phyloP scores from a whole-genome alignment of 2,329 filamentous ascomycete genomes.

The Fusarium succisae region DNA sequence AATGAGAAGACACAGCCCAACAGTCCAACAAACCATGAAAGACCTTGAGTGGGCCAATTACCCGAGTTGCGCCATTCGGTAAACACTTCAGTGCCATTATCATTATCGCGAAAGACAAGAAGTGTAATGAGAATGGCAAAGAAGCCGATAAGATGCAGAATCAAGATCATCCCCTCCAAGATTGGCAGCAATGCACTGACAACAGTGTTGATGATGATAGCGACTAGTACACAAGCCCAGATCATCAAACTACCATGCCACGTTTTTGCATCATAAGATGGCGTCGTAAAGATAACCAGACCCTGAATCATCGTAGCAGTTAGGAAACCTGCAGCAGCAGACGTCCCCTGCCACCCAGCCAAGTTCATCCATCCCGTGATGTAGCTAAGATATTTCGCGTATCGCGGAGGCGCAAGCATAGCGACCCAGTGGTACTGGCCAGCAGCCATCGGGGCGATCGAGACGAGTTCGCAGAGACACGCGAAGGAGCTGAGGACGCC shows the following conservation, averaged over 20 bases:
- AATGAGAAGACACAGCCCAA: conserved; percentile 39
- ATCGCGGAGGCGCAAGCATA: conserved; percentile 35
- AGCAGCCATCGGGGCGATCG: conserved; percentile 36
- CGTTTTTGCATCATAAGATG: conserved; percentile 28
- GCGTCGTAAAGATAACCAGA: conserved; percentile 29
- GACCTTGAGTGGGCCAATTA: conserved; percentile 32
- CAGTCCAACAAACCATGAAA: conserved; percentile 39
- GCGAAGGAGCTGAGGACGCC: conserved; percentile 49
- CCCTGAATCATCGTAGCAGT: conserved; percentile 43
- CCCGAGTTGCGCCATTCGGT: conserved; percentile 40
- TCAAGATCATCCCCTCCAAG: conserved; percentile 54
- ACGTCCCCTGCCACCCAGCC: conserved; percentile 41
- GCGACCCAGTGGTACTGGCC: conserved; percentile 41
- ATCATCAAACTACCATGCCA: conserved; percentile 46
- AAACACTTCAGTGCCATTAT: conserved; percentile 44
- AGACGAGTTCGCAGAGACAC: conserved; percentile 37
- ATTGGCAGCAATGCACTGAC: conserved; percentile 44
- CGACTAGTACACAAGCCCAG: conserved; percentile 54
- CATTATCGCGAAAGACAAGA: conserved; percentile 44
- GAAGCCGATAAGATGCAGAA: conserved; percentile 57
- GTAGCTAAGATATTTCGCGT: conserved; percentile 45
- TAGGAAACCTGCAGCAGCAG: conserved; percentile 36
- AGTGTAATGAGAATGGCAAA: conserved; percentile 52
- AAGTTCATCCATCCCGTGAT: conserved; percentile 41
- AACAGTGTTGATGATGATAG: conserved; percentile 51